These are phyloP conservation scores for Ophiostoma populinum DNA, from an alignment of 2,329 filamentous ascomycete species.

Conservation along the genomic window DNA sequence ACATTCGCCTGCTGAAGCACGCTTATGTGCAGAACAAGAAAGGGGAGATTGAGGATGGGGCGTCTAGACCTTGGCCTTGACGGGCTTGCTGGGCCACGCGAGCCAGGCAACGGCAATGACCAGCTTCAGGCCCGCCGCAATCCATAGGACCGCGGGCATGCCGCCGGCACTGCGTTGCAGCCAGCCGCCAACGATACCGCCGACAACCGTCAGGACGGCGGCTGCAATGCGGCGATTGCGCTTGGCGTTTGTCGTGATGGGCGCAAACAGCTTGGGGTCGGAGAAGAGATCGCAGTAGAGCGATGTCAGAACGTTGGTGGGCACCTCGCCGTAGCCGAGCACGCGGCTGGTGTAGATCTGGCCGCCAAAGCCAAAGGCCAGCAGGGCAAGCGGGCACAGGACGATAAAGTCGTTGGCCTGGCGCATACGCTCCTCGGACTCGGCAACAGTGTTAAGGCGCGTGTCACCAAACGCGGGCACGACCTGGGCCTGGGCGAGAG, in stretches of 20 bases:
- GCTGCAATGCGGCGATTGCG: constrained; percentile 32
- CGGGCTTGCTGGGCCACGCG: constrained; percentile 31
- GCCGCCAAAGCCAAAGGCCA: constrained; percentile 37
- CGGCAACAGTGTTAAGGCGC: constrained; percentile 11
- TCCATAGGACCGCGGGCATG: constrained; percentile 28
- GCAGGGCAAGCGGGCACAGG: constrained; percentile 22
- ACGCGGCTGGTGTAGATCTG: constrained; percentile 35
- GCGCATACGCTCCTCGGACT: constrained; percentile 22
- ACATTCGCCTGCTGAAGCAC: no score
- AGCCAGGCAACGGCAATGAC: constrained; percentile 40
- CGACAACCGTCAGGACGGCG: constrained; percentile 29
- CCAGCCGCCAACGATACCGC: constrained; percentile 31
- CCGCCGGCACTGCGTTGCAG: constrained; percentile 34
- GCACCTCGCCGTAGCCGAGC: constrained; percentile 35
- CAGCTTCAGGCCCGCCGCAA: constrained; percentile 38
- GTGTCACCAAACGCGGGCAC: constrained; percentile 24
- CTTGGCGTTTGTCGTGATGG: constrained; percentile 27
- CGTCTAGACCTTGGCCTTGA: not conserved
- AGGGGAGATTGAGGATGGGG: no score
- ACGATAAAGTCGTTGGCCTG: constrained; percentile 22
- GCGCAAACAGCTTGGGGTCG: constrained; percentile 29
- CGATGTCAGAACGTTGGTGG: constrained; percentile 37
- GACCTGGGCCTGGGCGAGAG: constrained; percentile 29
- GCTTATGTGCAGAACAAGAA: no score
- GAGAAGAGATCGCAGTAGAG: constrained; percentile 36